Base-by-base conservation (phyloP, 1,284 basidiomycete species). In the Cutaneotrichosporon daszewskae region DNA sequence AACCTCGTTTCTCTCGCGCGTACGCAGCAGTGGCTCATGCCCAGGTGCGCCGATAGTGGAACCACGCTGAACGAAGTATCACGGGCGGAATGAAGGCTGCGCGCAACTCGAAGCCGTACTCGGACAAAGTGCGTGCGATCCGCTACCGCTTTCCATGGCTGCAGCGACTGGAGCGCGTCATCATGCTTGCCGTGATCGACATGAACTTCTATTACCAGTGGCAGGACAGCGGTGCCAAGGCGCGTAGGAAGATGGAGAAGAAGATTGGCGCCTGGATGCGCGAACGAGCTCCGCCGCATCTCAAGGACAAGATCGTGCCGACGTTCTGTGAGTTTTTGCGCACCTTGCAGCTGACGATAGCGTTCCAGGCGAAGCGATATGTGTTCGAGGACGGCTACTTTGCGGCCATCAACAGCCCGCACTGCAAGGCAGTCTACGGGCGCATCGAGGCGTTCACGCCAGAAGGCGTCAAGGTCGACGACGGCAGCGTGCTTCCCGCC, bases 301-400 rank as follows among this genome's bases (percentile, higher is more conserved):
- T 52, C 34, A 47, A 52, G 40, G 50, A 45, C 37, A 45, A 42
- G 40, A 32, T 52, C 20, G 40, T 50, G 6, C 48, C 48, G 17
- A 20, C 23, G 19, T 50, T 45, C 33, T 37, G 20, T 43, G 19
- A 10, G 32, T 20, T 37, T 29, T 23, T 37, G 42, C 20, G 14
- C 8, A 36, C 34, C 8, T 5, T 22, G 16, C 28, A 37, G 35
- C 18, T 32, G 13, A 40, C 31, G 18, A 18, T 26, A 32, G 33
- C 45, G 17, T 48, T 48, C 47, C 33, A 36, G 33, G 42, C 41
- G 16, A 48, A 48, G 47, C 47, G 47, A 17, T 45, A 43, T 31
- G 36, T 52, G 32, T 52, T 45, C n/a, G 50, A 52, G 40, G 50
- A 52, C 37, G 50, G 50, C 23, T 52, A 52, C 46, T 49, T 52